Evolutionary conservation across 2,329 filamentous ascomycete species (phyloP).

Genomic region (Cladosporium phlei): DNA sequence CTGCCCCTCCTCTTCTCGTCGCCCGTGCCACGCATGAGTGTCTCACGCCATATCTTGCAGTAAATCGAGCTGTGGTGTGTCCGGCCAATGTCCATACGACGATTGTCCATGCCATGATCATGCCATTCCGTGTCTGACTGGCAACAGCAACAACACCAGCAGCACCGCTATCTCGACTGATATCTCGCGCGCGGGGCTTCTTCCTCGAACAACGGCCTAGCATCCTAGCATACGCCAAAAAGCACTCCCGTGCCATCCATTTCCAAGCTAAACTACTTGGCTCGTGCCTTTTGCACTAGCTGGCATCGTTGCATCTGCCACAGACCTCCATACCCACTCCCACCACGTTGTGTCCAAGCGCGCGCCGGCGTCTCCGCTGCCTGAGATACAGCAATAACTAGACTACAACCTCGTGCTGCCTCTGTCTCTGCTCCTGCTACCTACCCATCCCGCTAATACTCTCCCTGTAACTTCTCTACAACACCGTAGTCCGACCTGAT

Average conservation of each 20-base stretch:
- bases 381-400: background rate
- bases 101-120: background rate
- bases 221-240: background rate
- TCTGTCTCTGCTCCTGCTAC: background rate
- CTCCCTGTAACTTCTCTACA: background rate
- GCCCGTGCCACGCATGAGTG: background rate
- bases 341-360: background rate
- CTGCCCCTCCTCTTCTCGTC: constrained; percentile 4
- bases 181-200: background rate
- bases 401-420: background rate
- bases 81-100: constrained; percentile 1
- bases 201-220: background rate
- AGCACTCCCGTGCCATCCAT: background rate
- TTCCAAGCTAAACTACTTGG: constrained; percentile 2
- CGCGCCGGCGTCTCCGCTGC: constrained; percentile 5
- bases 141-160: background rate
- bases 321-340: constrained; percentile 8
- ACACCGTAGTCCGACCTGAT: background rate
- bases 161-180: background rate
- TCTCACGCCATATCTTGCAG: constrained; percentile 8
- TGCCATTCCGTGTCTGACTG: background rate
- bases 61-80: background rate
- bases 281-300: constrained; percentile 5
- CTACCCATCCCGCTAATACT: background rate
- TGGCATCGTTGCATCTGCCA: constrained; percentile 7